Base-by-base conservation (phyloP, 768 basidiomycete genomes). In the Pisolithus sp. region DNA sequence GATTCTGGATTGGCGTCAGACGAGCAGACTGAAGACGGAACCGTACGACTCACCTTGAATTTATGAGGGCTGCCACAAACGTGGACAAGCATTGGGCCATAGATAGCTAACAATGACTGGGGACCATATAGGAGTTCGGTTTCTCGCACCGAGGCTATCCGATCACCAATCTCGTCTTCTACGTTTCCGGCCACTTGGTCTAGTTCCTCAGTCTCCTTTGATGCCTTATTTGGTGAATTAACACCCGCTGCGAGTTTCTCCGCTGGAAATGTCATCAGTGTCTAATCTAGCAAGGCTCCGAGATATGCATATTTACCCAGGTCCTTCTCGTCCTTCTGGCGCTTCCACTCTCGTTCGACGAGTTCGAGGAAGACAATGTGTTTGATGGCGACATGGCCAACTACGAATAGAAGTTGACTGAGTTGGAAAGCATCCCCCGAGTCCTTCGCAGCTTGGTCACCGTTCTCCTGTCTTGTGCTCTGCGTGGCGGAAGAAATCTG, bases 171-270 rank as follows among this genome's bases (percentile, higher is more conserved):
- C 61, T 99, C 96, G 63, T 99, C 96, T 66, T 99, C 96, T 4
- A 93, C 93, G 62, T 94, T 95, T 6, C 96, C 96, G 7, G 89
- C 93, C 9, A 98, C 95, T 60, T 95, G 93, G 57, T 99, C 96
- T 0, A 98, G 82, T 64, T 99, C 96, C 62, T 96, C 93, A 53
- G 76, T 54, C 9, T 82, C 80, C 53, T 83, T 89, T 34, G 78
- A 67, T 7, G 67, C 65, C 24, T 71, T 72, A 57, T 68, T 66
- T 23, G 68, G 61, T 31, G 68, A 64, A 50, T 61, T 73, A 62
- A 26, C 59, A 15, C 67, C 71, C 21, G 68, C 71, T 1, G 73
- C 75, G 10, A 74, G 73, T 62, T 89, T 91, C 46, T 83, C 87
- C 60, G 79, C 83, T 82, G 58, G 1, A 43, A 20, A 15, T 48